Evolutionary conservation across 1,284 basidiomycete genomes (phyloP).

Genomic region (Mycena citricolor): DNA sequence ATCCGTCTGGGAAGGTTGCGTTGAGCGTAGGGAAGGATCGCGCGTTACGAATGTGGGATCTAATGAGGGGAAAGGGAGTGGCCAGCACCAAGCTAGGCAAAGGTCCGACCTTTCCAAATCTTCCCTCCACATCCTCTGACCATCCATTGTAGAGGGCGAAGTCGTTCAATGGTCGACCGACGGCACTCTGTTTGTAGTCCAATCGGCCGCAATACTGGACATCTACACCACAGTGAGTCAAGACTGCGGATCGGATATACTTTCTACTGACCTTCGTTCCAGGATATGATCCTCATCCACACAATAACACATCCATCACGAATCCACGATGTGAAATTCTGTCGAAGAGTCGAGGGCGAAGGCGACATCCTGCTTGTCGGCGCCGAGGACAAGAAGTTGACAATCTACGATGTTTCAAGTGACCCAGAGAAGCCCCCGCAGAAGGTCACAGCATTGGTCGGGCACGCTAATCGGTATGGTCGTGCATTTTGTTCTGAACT

Average conservation of each 20-base stretch:
- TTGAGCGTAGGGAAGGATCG: conserved; percentile 89
- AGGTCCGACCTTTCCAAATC: conserved; percentile 47
- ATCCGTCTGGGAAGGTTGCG: conserved; percentile 90
- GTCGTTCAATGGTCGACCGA: conserved; percentile 80
- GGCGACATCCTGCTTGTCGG: conserved; percentile 76
- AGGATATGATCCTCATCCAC: conserved; percentile 74
- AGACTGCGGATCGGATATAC: background rate
- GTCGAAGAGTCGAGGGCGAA: conserved; percentile 48
- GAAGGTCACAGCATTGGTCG: conserved; percentile 63
- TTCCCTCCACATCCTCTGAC: background rate
- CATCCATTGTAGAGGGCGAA: conserved; percentile 69
- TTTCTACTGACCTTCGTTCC: background rate
- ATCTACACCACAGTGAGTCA: conserved; percentile 73
- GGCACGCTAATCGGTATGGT: conserved; percentile 72
- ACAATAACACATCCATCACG: conserved; percentile 75
- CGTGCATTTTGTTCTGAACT: background rate
- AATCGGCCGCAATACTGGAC: conserved; percentile 76
- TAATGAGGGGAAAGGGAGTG: conserved; percentile 90
- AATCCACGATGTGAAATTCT: conserved; percentile 80
- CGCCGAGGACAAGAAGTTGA: conserved; percentile 83
- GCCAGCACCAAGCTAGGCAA: conserved; percentile 87
- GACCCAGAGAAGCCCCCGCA: conserved; percentile 43
- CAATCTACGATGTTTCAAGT: conserved; percentile 61
- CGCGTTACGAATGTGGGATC: conserved; percentile 96
- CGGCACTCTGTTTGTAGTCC: conserved; percentile 78